Evolutionary conservation across 805 yeast species (phyloP), one percentile per base, ranked within the genome.

Genomic region (Kodamaea leandrae): DNA sequence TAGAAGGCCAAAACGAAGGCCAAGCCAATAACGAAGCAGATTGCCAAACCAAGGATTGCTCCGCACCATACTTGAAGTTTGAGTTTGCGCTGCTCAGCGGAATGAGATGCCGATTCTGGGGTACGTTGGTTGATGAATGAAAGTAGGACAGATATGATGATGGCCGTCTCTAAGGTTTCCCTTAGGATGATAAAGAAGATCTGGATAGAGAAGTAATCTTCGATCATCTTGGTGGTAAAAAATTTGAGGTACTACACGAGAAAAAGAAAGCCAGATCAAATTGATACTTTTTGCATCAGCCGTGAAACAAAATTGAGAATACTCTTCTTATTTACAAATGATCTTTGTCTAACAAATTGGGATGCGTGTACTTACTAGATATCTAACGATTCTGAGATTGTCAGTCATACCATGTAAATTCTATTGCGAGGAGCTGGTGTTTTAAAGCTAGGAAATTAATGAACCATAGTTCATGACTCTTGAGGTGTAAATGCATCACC

Each of bases 11-110:
- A 63, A 23, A 89, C 78, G 56, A 89, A 84, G 0, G 77, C 59
- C 3, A 82, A 77, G 3, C 97, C 97, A 24, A 89, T 74, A 4
- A 83, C 43, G 43, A 85, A 57, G 54, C 96, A 88, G 1, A 86
- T 62, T 0, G 75, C 50, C 14, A 89, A 64, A 0, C 97, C 97
- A 3, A 77, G 51, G 1, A 78, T 52, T 8, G 95, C 91, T 2
- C 97, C 97, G 1, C 79, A 57, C 84, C 95, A 82, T 4, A 89
- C 86, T 54, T 89, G 96, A 5, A 78, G 52, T 42, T 75, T 75
- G 37, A 86, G 64, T 23, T 45, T 43, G 12, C 33, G 37, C 13
- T 34, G 37, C 16, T 20, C 42, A 6, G 37, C 23, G 4, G 29
- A 24, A 4, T 18, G 25, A 7, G 30, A 12, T 6, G 16, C 32